These are phyloP conservation scores for Cicer arietinum DNA, from an alignment of 306 rosid genomes.

Conservation along the genomic window DNA sequence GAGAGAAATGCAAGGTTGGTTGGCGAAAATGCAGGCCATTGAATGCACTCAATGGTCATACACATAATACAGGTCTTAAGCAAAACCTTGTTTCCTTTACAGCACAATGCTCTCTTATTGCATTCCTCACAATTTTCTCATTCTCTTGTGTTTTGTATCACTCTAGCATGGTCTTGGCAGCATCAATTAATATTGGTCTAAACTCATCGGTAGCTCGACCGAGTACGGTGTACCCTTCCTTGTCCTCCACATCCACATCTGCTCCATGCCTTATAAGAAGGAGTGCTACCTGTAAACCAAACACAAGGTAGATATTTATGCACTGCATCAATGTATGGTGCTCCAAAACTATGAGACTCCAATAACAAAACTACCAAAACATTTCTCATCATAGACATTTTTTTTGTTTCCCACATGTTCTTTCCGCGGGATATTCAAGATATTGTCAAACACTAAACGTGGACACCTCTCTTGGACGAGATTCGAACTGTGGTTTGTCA, in stretches of 20 bases:
- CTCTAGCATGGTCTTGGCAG: conserved; percentile 91
- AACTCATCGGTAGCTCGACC: conserved; percentile 79
- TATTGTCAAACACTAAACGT: no score
- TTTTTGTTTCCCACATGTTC: no score
- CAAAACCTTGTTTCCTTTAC: conserved; percentile 20
- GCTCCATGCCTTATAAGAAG: conserved; percentile 96
- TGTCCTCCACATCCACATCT: conserved; percentile 84
- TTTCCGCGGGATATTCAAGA: no score
- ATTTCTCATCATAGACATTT: conserved; percentile 7
- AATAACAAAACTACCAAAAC: conserved; percentile 27
- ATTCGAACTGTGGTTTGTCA: no score
- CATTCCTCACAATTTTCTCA: not conserved
- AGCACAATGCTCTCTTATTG: not conserved
- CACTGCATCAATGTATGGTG: not conserved
- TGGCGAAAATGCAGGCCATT: conserved; percentile 10
- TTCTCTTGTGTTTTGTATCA: conserved; percentile 43
- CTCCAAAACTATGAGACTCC: conserved; percentile 5
- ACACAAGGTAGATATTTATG: conserved; percentile 13
- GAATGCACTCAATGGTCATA: not conserved
- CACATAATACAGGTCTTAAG: conserved; percentile 18
- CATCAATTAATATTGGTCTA: conserved; percentile 68
- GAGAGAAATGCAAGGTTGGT: conserved; percentile 8
- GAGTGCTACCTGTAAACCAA: conserved; percentile 64
- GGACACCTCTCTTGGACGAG: no score
- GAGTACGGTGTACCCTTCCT: conserved; percentile 93